These are phyloP conservation scores for Wallacemonas sp. DNA, from an alignment of 208 protist species.

Conservation along the genomic window DNA sequence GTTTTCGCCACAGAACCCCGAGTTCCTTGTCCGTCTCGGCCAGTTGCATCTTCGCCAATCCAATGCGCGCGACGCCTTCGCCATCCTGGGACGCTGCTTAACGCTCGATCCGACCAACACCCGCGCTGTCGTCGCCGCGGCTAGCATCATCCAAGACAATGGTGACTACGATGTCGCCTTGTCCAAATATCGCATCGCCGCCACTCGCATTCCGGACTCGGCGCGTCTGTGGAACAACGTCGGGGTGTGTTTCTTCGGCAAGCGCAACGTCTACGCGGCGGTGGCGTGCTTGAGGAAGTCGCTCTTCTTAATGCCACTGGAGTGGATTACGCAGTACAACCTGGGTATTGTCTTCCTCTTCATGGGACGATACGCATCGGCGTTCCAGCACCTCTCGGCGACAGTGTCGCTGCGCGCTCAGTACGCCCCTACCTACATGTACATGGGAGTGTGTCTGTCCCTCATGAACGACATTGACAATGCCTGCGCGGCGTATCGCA, in stretches of 20 bases:
- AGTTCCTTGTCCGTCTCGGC: constrained; percentile 92
- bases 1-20: constrained; percentile 88
- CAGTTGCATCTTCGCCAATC: constrained; percentile 88
- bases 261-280: constrained; percentile 91
- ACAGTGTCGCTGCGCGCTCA: constrained; percentile 88
- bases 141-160: constrained; percentile 95
- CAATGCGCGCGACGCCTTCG: constrained; percentile 84
- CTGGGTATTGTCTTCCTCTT: constrained; percentile 92
- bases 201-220: constrained; percentile 82
- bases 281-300: constrained; percentile 95
- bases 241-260: constrained; percentile 96
- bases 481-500: constrained; percentile 90
- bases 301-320: constrained; percentile 91
- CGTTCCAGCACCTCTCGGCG: constrained; percentile 94
- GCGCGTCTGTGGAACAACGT: constrained; percentile 98
- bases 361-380: constrained; percentile 91
- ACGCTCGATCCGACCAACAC: constrained; percentile 88
- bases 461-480: constrained; percentile 95
- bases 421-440: constrained; percentile 92
- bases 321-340: constrained; percentile 97
- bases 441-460: constrained; percentile 92
- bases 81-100: constrained; percentile 90
- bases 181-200: constrained; percentile 94
- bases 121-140: constrained; percentile 91
- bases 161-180: constrained; percentile 95